Percentiles rank a stretch among this genome's conserved stretches.
Evolutionary conservation across 345 rosid species (phyloP).

Genomic region (Eucalyptus decipiens): DNA sequence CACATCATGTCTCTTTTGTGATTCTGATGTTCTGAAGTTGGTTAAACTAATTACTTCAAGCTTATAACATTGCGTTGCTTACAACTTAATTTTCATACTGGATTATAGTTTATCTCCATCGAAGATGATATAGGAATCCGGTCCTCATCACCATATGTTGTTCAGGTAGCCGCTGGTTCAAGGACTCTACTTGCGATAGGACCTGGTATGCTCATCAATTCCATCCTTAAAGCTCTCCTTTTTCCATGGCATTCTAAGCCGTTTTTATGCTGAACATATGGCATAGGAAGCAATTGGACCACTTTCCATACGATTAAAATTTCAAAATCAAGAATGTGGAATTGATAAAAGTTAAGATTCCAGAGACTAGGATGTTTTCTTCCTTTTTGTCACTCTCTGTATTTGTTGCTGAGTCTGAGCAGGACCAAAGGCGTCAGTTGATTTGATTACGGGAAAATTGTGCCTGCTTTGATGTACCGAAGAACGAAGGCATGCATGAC

Average conservation of each 20-base stretch:
- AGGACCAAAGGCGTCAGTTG: neutral
- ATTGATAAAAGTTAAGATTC: neutral
- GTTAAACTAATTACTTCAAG: neutral
- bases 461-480: neutral
- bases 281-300: neutral
- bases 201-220: constrained; percentile 33
- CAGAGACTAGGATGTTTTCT: neutral
- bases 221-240: neutral
- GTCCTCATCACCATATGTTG: neutral
- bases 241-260: neutral
- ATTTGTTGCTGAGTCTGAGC: neutral
- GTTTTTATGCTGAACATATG: neutral
- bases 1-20: neutral
- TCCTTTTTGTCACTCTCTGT: neutral
- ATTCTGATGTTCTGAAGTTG: neutral
- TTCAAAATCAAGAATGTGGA: neutral
- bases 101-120: neutral
- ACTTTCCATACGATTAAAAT: neutral
- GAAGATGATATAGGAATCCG: neutral
- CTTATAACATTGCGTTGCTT: neutral
- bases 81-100: neutral
- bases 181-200: constrained; percentile 82
- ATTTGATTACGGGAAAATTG: neutral
- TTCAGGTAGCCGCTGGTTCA: constrained; percentile 70
- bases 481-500: neutral